Evolutionary conservation across 257 asterid species (phyloP).

Genomic region (Jacaranda mimosifolia): DNA sequence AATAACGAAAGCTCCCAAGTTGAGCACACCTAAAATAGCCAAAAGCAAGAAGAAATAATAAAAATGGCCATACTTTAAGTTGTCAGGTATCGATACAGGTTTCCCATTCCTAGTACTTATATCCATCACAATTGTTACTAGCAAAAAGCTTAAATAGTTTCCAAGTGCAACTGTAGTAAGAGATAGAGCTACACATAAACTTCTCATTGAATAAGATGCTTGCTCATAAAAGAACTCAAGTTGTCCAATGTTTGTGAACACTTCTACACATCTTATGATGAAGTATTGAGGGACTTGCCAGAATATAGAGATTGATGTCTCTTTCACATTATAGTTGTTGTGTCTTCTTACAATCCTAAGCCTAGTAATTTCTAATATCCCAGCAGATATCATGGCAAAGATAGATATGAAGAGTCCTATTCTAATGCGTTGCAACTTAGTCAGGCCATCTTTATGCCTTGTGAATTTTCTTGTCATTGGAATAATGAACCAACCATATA

Average conservation of each 20-base stretch:
- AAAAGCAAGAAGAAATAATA: constrained; percentile 69
- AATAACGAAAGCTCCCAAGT: constrained; percentile 54
- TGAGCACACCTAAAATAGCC: constrained; percentile 61
- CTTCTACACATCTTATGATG: constrained; percentile 56
- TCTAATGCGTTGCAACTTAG: constrained; percentile 58
- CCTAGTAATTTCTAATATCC: constrained; percentile 50
- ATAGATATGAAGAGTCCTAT: constrained; percentile 57
- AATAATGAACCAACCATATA: constrained; percentile 50
- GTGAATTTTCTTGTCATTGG: constrained; percentile 54
- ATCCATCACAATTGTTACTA: no score
- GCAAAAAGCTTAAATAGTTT: no score
- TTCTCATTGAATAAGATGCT: constrained; percentile 74
- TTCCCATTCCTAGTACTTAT: no score
- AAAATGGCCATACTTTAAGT: constrained; percentile 62
- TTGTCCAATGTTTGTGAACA: constrained; percentile 57
- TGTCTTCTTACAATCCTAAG: constrained; percentile 47
- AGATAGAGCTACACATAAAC: constrained; percentile 63
- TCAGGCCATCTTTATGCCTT: constrained; percentile 58
- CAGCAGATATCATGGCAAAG: constrained; percentile 56
- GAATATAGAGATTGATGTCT: no score
- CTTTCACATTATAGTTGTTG: constrained; percentile 36
- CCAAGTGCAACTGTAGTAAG: constrained; percentile 33
- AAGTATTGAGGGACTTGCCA: no score
- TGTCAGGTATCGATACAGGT: constrained; percentile 70
- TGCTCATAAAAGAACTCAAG: constrained; percentile 69